Base-by-base conservation (phyloP, 2,329 filamentous ascomycete species). In the Lecanicillium sp. region DNA sequence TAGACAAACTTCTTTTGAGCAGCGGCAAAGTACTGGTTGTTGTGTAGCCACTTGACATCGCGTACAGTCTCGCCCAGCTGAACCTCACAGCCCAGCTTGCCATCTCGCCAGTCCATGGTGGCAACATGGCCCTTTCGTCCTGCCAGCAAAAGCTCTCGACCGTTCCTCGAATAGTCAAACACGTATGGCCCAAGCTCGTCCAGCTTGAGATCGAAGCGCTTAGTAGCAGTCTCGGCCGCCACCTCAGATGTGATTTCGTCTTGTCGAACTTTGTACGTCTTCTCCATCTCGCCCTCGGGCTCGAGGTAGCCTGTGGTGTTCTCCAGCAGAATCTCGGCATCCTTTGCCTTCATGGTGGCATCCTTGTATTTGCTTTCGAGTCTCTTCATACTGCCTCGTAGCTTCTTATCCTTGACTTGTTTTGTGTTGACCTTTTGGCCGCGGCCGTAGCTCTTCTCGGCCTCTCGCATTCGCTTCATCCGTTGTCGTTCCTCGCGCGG, bases 1-100 rank as follows among this genome's bases (percentile, higher is more conserved):
- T 95, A 98, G 47, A 92, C 85, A 50, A 92, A 83, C 63, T 90
- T 92, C 70, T 95, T 95, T 64, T 98, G 90, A 32, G 92, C 88
- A 11, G 95, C 87, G 1, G 90, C 90, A 63, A 96, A 95, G 63
- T 79, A 84, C 50, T 95, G 87, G 59, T 92, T 89, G 58, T 95
- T 95, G 64, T 95, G 88, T 51, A 96, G 71, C 85, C 88, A 98
- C 55, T 81, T 83, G 18, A 83, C 83, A 62, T 95, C 90, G 37
- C 90, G 73, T 11, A 96, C 74, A 1, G 88, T 96, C 68, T 98
- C 92, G 36, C 81, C 79, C 45, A 98, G 70, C 57, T 98, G 87
- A 46, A 96, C 54, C 59, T 98, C 92, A 57, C 88, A 95, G 6
- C 85, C 86, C 43, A 95, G 67, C 60, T 89, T 95, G 30, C 89